These are phyloP conservation scores for Alternaria burnsii DNA, from an alignment of 2,329 filamentous ascomycete genomes.

Conservation along the genomic window DNA sequence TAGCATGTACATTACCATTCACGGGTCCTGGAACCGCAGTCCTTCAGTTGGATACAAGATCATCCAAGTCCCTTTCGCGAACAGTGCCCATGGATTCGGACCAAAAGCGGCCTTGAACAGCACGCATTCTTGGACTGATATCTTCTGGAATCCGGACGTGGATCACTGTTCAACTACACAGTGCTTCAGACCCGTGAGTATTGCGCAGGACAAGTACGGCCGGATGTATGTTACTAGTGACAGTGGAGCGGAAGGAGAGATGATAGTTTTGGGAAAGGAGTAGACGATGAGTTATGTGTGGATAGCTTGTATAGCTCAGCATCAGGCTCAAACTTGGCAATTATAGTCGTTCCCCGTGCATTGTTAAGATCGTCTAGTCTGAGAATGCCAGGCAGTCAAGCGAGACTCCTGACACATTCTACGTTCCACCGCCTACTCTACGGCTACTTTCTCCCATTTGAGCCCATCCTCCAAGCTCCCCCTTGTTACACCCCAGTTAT, in stretches of 20 bases:
- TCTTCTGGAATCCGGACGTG: conserved; percentile 35
- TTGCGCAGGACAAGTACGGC: conserved; percentile 35
- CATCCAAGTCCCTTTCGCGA: conserved; percentile 33
- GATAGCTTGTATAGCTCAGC: not conserved
- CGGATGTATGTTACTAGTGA: conserved; percentile 45
- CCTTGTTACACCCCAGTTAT: conserved; percentile 54
- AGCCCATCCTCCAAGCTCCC: conserved; percentile 54
- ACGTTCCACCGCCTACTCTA: not conserved
- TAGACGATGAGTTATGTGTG: conserved; percentile 8
- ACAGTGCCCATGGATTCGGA: conserved; percentile 18
- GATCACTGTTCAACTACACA: conserved; percentile 38
- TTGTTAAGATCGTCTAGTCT: not conserved
- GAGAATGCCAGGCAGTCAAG: not conserved
- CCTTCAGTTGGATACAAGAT: conserved; percentile 36
- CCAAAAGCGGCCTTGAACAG: conserved; percentile 21
- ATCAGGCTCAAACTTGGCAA: not conserved
- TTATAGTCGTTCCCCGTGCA: not conserved
- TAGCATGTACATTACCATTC: conserved; percentile 38
- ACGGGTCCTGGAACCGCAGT: conserved; percentile 41
- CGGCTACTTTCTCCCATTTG: conserved; percentile 42
- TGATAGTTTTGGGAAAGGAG: conserved; percentile 35
- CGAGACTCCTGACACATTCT: not conserved
- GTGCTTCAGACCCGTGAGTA: conserved; percentile 42
- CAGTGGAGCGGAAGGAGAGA: conserved; percentile 37
- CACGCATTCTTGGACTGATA: conserved; percentile 28